Evolutionary conservation across 2,329 filamentous ascomycete genomes (phyloP), one percentile per base, ranked within the genome.

Genomic region (Aureobasidium sp.): DNA sequence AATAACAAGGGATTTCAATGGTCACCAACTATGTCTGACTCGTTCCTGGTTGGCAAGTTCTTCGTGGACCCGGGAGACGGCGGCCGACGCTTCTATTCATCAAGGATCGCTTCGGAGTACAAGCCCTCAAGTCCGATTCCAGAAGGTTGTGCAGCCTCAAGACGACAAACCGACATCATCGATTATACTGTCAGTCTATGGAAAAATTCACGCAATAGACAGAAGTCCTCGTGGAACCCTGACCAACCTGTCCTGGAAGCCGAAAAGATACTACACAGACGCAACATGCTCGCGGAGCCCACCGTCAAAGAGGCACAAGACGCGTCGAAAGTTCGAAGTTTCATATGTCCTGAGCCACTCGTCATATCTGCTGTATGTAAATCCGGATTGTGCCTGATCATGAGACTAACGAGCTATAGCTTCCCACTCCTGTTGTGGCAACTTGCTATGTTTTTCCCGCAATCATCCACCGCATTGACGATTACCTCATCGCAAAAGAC

Each of bases 121-220:
- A 85, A 81, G 51, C 83, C 88, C 1, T 78, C 80, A 2, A 88
- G 91, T 69, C 80, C 80, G 1, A 83, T 90, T 6, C 88, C 89
- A 0, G 74, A 78, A 1, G 78, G 77, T 56, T 81, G 82, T 17
- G 80, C 80, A 5, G 65, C 56, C 59, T 69, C 69, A 67, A 74
- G 72, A 52, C 71, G 68, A 65, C 39, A 81, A 64, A 68, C 71
- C 73, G 73, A 83, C 73, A 96, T 97, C 66, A 82, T 93, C 65
- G 87, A 92, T 67, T 97, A 94, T 74, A 91, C 87, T 57, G 83
- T 89, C 68, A 96, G 90, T 71, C 78, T 92, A 20, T 93, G 84
- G 75, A 79, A 80, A 5, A 88, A 85, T 25, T 75, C 85, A 64
- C 79, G 84, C 61, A 66, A 75, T 20, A 77, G 76, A 15, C 69